phyloP scores from a whole-genome alignment of 2,329 filamentous ascomycete species.

The Lasiodiplodia sp. region DNA sequence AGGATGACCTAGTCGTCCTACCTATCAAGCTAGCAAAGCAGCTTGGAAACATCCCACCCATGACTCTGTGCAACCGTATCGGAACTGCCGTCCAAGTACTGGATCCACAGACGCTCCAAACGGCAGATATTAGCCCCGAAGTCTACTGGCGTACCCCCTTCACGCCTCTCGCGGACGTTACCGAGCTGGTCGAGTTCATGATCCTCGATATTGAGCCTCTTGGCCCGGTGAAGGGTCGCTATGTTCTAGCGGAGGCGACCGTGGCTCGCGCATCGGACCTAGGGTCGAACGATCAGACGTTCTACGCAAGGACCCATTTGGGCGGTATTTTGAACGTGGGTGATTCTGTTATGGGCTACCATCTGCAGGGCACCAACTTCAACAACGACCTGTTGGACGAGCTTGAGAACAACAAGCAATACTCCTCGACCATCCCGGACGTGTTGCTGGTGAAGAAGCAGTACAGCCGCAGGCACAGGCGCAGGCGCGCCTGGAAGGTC shows the following conservation, averaged over 20 bases:
- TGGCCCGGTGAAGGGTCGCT: constrained; percentile 78
- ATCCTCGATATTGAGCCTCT: constrained; percentile 91
- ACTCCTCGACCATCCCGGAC: constrained; percentile 82
- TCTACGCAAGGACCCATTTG: constrained; percentile 89
- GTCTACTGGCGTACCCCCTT: constrained; percentile 95
- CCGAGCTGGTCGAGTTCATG: constrained; percentile 89
- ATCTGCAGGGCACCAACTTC: constrained; percentile 87
- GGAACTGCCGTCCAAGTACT: constrained; percentile 90
- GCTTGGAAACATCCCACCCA: constrained; percentile 85
- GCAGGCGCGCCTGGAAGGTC: constrained; percentile 83
- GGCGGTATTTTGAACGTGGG: constrained; percentile 85
- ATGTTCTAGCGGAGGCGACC: constrained; percentile 84
- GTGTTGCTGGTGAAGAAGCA: constrained; percentile 97
- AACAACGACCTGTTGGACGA: constrained; percentile 88
- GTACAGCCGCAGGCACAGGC: constrained; percentile 86
- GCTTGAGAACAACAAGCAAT: constrained; percentile 78
- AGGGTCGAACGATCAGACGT: constrained; percentile 84
- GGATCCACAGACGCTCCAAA: constrained; percentile 90
- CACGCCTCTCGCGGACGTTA: constrained; percentile 79
- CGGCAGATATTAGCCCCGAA: constrained; percentile 79
- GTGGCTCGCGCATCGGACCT: constrained; percentile 88
- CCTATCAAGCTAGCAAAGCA: constrained; percentile 88
- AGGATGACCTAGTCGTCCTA: constrained; percentile 94
- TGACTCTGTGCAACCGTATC: constrained; percentile 85
- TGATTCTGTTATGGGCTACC: constrained; percentile 94